These are phyloP conservation scores for Lunularia cruciata DNA, from an alignment of 225 moss, liverwort and hornwort species.

Conservation along the genomic window DNA sequence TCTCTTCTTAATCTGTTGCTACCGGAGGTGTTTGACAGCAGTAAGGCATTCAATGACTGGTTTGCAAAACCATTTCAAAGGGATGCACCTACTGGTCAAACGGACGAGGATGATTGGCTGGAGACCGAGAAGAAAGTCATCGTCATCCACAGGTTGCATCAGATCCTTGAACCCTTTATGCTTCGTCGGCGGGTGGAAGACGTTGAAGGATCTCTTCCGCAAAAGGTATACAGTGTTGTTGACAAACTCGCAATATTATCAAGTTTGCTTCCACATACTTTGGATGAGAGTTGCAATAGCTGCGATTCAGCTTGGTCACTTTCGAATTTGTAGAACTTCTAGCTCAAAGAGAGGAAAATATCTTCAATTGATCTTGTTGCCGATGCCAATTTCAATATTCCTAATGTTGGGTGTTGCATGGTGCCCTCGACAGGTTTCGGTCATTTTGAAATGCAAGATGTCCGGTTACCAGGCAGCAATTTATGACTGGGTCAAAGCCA, in stretches of 20 bases:
- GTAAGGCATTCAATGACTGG: slow-evolving; percentile 97
- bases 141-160: slow-evolving; percentile 95
- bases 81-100: slow-evolving; percentile 58
- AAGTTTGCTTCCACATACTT: too few species aligned
- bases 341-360: too few species aligned
- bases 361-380: too few species aligned
- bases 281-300: too few species aligned
- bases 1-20: slow-evolving; percentile 94
- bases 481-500: slow-evolving; percentile 98
- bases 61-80: slow-evolving; percentile 98
- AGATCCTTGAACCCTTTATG: slow-evolving; percentile 98
- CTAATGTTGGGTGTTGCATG: too few species aligned
- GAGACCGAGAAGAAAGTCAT: slow-evolving; percentile 99
- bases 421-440: slow-evolving; percentile 62
- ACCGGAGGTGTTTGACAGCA: slow-evolving; percentile 97
- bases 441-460: slow-evolving; percentile 96
- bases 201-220: slow-evolving; percentile 98
- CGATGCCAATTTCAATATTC: too few species aligned
- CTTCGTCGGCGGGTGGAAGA: slow-evolving; percentile 97
- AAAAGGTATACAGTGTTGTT: too few species aligned
- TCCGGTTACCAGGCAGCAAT: slow-evolving; percentile 95
- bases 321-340: too few species aligned
- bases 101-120: slow-evolving; percentile 97
- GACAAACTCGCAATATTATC: too few species aligned
- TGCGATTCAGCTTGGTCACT: too few species aligned